Conservation (phyloP, 768 basidiomycete species). For the Pulveroboletus sp. region DNA sequence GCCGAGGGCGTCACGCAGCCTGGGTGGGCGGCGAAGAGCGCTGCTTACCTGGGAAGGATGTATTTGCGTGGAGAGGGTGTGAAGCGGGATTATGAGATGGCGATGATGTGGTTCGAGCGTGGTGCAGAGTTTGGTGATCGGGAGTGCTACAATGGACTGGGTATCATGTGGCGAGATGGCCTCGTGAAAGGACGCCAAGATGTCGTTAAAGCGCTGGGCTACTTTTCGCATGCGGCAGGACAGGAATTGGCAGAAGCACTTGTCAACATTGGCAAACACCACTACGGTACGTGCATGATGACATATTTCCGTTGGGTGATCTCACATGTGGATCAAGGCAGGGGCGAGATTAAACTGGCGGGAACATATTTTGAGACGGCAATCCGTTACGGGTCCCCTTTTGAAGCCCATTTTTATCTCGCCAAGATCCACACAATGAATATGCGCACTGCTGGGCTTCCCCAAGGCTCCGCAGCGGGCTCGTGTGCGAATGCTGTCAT, state of each 20-base stretch:
- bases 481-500: conserved; percentile 89
- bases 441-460: conserved; percentile 39
- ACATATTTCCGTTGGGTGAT: neutral
- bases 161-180: conserved; percentile 91
- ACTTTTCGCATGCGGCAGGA: conserved; percentile 78
- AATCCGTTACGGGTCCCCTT: conserved; percentile 82
- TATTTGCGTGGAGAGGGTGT: conserved; percentile 91
- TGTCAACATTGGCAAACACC: conserved; percentile 83
- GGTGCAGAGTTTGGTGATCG: conserved; percentile 78
- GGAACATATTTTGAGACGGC: conserved; percentile 80
- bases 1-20: conserved; percentile 51
- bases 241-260: conserved; percentile 92
- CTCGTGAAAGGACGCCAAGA: conserved; percentile 71
- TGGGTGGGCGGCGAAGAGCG: conserved; percentile 72
- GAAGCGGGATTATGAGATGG: conserved; percentile 66
- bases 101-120: conserved; percentile 94
- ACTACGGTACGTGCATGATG: conserved; percentile 48
- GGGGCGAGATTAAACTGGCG: conserved; percentile 65
- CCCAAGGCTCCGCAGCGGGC: conserved; percentile 54
- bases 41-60: conserved; percentile 92
- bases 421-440: conserved; percentile 75
- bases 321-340: conserved; percentile 42
- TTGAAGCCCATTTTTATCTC: conserved; percentile 93
- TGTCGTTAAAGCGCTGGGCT: conserved; percentile 53
- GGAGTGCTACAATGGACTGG: conserved; percentile 87